These are phyloP conservation scores for Aspergillus carlsbadensis DNA, from an alignment of 495 filamentous ascomycete species.

Conservation along the genomic window DNA sequence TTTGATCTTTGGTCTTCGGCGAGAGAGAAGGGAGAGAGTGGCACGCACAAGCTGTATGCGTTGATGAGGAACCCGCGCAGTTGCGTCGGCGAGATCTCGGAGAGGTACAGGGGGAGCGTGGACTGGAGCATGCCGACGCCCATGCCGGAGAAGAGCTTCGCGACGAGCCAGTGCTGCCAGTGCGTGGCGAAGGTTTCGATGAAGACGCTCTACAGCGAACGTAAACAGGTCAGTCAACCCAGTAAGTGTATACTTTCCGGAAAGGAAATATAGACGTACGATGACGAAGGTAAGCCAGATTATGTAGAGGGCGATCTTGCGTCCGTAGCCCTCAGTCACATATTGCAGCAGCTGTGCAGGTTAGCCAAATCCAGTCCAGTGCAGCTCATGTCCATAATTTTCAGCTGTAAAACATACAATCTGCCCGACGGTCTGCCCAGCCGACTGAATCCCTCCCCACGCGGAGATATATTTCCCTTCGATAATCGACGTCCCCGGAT, in stretches of 20 bases:
- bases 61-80: constrained; percentile 40
- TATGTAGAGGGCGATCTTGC: constrained; percentile 16
- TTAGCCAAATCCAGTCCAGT: neutral
- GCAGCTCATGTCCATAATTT: neutral
- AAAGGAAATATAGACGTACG: no score
- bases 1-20: no score
- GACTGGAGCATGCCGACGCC: constrained; percentile 44
- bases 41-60: constrained; percentile 36
- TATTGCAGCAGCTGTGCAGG: constrained; percentile 30
- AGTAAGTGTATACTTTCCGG: no score
- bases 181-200: constrained; percentile 36
- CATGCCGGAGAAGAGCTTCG: constrained; percentile 42
- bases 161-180: constrained; percentile 41
- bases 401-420: no score
- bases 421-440: constrained; percentile 37
- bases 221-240: no score
- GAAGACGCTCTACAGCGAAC: constrained; percentile 23
- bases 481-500: constrained; percentile 31
- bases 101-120: constrained; percentile 41
- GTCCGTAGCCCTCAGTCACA: constrained; percentile 24
- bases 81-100: constrained; percentile 40
- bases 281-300: constrained; percentile 15
- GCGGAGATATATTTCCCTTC: constrained; percentile 36
- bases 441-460: constrained; percentile 42
- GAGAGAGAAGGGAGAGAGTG: neutral